phyloP scores from a whole-genome alignment of 2,329 filamentous ascomycete species.

The Aspergillus tanneri region DNA sequence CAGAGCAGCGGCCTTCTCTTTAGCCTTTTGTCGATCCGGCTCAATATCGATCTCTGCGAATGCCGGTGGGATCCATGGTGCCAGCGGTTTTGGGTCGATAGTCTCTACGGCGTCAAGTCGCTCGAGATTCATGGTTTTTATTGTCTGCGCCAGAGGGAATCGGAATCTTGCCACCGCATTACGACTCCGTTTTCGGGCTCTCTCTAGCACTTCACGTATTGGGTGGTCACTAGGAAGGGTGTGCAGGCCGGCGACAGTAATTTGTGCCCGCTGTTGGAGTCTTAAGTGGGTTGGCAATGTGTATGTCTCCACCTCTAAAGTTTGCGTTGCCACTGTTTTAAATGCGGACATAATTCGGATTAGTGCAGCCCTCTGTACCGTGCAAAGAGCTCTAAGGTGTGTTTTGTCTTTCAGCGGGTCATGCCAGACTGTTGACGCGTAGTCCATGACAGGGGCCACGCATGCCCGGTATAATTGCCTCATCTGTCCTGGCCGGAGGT shows the following conservation, averaged over 20 bases:
- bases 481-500: constrained; percentile 24
- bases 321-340: constrained; percentile 16
- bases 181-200: constrained; percentile 6
- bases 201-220: constrained; percentile 10
- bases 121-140: constrained; percentile 20
- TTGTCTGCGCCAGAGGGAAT: constrained; percentile 22
- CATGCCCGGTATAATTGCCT: constrained; percentile 27
- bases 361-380: constrained; percentile 19
- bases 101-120: constrained; percentile 22
- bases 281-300: constrained; percentile 15
- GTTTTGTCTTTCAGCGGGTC: constrained; percentile 21
- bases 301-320: constrained; percentile 20
- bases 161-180: neutral
- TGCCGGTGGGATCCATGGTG: constrained; percentile 20
- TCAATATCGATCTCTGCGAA: constrained; percentile 27
- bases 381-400: constrained; percentile 17
- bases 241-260: constrained; percentile 10
- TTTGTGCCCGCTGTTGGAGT: constrained; percentile 12
- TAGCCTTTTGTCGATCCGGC: constrained; percentile 21
- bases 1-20: constrained; percentile 15
- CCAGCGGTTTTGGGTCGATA: constrained; percentile 21
- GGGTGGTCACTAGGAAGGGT: constrained; percentile 18
- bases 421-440: constrained; percentile 26
- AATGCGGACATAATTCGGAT: constrained; percentile 23
- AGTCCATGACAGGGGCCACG: constrained; percentile 23